Evolutionary conservation across 306 rosid genomes (phyloP).

Genomic region (Gastrolobium bilobum): DNA sequence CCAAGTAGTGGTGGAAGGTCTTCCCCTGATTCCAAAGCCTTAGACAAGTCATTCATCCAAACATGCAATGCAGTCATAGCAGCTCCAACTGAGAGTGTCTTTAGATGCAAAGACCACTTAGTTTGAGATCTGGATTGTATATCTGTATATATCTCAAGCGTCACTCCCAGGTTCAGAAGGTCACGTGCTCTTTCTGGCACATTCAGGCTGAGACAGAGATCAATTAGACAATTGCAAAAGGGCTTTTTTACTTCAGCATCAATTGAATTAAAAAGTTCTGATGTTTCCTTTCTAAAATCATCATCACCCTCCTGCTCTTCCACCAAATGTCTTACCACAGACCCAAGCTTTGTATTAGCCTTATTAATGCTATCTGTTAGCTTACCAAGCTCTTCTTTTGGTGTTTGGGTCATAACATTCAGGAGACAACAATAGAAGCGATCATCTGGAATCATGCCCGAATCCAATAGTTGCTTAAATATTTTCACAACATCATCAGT

Average conservation of each 20-base stretch:
- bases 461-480: constrained; percentile 65
- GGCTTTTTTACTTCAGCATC: constrained; percentile 73
- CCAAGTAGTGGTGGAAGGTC: constrained; percentile 89
- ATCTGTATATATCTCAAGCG: constrained; percentile 67
- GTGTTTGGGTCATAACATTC: constrained; percentile 80
- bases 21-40: constrained; percentile 69
- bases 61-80: constrained; percentile 81
- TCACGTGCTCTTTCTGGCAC: constrained; percentile 70
- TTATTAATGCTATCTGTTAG: constrained; percentile 67
- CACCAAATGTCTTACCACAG: constrained; percentile 69
- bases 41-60: constrained; percentile 85
- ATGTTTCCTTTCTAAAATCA: constrained; percentile 68
- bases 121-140: constrained; percentile 74
- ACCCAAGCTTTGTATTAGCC: constrained; percentile 75
- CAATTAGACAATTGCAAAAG: constrained; percentile 88
- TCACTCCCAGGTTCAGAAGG: constrained; percentile 69
- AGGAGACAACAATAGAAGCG: constrained; percentile 87
- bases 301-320: constrained; percentile 56
- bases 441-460: constrained; percentile 76
- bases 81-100: constrained; percentile 89
- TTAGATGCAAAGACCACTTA: constrained; percentile 87
- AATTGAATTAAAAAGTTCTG: constrained; percentile 64
- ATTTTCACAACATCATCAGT: constrained; percentile 82
- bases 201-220: constrained; percentile 80
- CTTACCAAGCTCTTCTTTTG: constrained; percentile 74